phyloP scores from a whole-genome alignment of 2,329 filamentous ascomycete genomes.

The Fusarium chlamydosporum region DNA sequence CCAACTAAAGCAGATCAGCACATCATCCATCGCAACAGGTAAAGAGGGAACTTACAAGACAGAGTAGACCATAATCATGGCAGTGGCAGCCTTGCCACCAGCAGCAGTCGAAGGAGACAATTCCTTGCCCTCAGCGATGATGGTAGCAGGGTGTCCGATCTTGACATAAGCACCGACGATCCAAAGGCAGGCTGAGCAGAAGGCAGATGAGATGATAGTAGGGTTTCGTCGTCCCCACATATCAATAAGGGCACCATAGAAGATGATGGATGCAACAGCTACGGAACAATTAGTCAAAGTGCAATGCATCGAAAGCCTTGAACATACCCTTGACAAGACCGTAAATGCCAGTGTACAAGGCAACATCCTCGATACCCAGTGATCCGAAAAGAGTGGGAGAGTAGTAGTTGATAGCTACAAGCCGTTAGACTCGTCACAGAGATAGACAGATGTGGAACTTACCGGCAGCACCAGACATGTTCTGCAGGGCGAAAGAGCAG shows the following conservation, averaged over 20 bases:
- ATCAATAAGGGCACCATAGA: constrained; percentile 59
- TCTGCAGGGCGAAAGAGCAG: constrained; percentile 57
- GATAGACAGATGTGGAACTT: background rate
- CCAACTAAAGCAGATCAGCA: constrained; percentile 52
- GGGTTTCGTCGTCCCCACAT: constrained; percentile 58
- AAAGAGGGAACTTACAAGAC: constrained; percentile 60
- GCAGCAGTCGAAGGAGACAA: constrained; percentile 59
- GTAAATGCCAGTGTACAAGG: constrained; percentile 66
- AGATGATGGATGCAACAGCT: constrained; percentile 59
- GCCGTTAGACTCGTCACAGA: constrained; percentile 6
- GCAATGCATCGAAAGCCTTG: accelerated
- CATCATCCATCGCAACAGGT: accelerated
- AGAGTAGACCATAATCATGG: constrained; percentile 68
- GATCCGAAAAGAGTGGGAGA: constrained; percentile 59
- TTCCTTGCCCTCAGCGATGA: constrained; percentile 60
- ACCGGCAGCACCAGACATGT: constrained; percentile 59
- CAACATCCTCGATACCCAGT: constrained; percentile 61
- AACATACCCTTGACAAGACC: constrained; percentile 59
- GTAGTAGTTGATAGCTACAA: constrained; percentile 60
- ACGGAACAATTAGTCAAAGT: constrained; percentile 5
- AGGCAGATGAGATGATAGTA: constrained; percentile 63
- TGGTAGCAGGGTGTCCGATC: constrained; percentile 63
- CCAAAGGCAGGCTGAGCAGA: constrained; percentile 65
- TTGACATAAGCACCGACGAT: constrained; percentile 68
- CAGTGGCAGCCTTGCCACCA: constrained; percentile 67